Evolutionary conservation across 2,329 filamentous ascomycete genomes (phyloP).

Genomic region (Sordariomycetes sp.): DNA sequence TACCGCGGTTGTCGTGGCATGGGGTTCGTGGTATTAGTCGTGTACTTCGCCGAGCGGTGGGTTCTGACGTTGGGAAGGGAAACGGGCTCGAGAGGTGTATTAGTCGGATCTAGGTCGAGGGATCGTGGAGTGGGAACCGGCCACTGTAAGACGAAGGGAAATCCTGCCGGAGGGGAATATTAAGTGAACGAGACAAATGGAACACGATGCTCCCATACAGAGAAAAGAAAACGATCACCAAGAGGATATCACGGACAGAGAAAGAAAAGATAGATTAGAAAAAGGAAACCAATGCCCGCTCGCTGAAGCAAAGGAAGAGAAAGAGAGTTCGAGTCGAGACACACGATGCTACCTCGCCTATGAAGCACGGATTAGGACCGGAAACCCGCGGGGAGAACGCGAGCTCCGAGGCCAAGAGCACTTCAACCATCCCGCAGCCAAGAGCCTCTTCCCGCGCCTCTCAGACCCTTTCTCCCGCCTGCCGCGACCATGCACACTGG

Average conservation of each 20-base stretch:
- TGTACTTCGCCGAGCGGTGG: background rate
- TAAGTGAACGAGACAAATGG: background rate
- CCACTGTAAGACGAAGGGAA: background rate
- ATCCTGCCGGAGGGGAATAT: background rate
- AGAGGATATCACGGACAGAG: background rate
- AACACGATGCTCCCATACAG: background rate
- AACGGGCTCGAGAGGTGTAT: background rate
- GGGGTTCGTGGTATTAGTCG: background rate
- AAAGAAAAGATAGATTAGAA: background rate
- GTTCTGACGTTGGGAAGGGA: background rate
- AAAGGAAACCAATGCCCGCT: background rate
- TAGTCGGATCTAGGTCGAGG: background rate
- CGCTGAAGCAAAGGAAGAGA: background rate
- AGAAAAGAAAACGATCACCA: background rate
- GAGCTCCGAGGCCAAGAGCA: no score
- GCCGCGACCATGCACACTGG: no score
- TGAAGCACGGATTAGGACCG: background rate
- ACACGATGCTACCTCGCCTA: background rate
- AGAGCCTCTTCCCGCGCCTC: no score
- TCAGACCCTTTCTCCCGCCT: no score
- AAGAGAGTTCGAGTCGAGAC: background rate
- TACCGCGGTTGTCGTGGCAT: slow-evolving; percentile 2
- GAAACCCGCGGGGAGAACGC: no score
- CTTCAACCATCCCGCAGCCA: no score
- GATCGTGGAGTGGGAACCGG: background rate